A percentile compares a stretch with the other conserved stretches of the same genome.
These are phyloP conservation scores for Pulveroboletus sp. DNA, from an alignment of 768 basidiomycete genomes.

Conservation along the genomic window DNA sequence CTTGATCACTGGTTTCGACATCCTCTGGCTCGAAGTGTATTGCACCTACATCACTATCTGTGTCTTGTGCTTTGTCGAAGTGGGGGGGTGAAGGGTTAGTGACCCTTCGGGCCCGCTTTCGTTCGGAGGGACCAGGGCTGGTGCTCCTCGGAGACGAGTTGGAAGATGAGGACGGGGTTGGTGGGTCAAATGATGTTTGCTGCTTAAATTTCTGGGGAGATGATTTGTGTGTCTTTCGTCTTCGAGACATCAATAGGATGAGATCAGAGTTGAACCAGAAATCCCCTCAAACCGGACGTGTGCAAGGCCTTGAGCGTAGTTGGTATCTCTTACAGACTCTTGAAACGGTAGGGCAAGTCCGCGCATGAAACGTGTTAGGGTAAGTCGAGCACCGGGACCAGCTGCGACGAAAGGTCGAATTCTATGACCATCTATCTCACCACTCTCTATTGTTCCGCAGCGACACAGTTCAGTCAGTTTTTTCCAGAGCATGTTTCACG, in stretches of 20 bases:
- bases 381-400: too few relatives aligned
- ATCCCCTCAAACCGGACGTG: neutral
- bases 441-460: too few relatives aligned
- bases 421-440: neutral
- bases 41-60: conserved; percentile 44
- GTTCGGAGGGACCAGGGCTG: conserved; percentile 4
- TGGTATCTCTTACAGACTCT: too few relatives aligned
- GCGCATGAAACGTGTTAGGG: too few relatives aligned
- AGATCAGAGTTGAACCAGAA: neutral
- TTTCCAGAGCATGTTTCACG: neutral
- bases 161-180: conserved; percentile 23
- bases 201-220: conserved; percentile 36
- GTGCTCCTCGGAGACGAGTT: neutral
- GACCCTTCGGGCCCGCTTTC: conserved; percentile 12
- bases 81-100: conserved; percentile 12
- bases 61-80: conserved; percentile 21
- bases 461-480: neutral
- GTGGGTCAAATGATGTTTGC: conserved; percentile 37
- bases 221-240: neutral
- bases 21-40: conserved; percentile 46
- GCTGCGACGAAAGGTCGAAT: too few relatives aligned
- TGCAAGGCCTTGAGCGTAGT: neutral
- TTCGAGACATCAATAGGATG: conserved; percentile 5
- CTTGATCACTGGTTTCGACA: conserved; percentile 21
- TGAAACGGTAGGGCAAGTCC: too few relatives aligned